Percentiles rank a stretch among this genome's conserved stretches.
phyloP scores from a whole-genome alignment of 2,329 filamentous ascomycete genomes.

The Seiridium unicorne region DNA sequence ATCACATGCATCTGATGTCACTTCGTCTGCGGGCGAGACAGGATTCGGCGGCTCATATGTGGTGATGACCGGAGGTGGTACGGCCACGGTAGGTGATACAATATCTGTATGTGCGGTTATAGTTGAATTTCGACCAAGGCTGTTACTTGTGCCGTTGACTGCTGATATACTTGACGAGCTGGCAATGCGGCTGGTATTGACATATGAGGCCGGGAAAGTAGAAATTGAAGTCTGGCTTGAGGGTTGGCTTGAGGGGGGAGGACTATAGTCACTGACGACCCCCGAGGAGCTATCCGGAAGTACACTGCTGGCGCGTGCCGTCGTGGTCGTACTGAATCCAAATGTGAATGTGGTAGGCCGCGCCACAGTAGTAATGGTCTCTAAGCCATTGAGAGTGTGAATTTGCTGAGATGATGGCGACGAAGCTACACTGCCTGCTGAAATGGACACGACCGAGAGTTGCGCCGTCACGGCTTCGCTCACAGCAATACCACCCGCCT shows the following conservation, averaged over 20 bases:
- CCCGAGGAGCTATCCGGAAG: neutral
- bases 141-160: neutral
- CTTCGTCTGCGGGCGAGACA: neutral
- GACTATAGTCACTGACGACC: neutral
- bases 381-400: neutral
- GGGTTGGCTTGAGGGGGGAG: neutral
- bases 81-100: slow-evolving; percentile 9
- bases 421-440: neutral
- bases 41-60: neutral
- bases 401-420: neutral
- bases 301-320: neutral
- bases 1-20: slow-evolving; percentile 16
- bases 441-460: neutral
- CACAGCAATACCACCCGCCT: neutral
- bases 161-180: neutral
- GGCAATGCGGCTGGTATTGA: neutral
- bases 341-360: neutral
- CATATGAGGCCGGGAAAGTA: neutral
- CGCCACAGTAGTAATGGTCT: neutral
- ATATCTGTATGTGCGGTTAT: neutral
- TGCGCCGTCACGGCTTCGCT: neutral
- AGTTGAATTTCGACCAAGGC: neutral
- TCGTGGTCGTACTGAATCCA: neutral
- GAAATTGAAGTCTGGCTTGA: neutral
- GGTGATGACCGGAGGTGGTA: slow-evolving; percentile 6